Conservation (phyloP, 225 moss, liverwort and hornwort genomes). For the Neckera pumila region DNA sequence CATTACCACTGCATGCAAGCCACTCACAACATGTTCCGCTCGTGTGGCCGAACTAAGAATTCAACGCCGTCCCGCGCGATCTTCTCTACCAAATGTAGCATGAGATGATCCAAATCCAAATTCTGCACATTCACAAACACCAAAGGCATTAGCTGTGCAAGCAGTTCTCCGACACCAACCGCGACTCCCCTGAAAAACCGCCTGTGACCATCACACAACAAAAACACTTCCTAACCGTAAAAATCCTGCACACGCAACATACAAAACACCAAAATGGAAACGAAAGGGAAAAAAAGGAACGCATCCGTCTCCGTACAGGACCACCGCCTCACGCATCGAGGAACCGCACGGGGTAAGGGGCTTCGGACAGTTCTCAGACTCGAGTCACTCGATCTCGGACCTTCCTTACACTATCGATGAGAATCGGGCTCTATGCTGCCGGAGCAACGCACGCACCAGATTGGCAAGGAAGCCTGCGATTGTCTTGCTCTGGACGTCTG, state of each 20-base stretch:
- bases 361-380: neutral
- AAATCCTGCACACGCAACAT: neutral
- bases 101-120: neutral
- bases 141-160: neutral
- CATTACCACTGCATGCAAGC: conserved; percentile 41
- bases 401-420: neutral
- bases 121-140: neutral
- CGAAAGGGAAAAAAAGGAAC: neutral
- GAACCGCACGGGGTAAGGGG: neutral
- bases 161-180: neutral
- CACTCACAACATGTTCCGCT: conserved; percentile 16
- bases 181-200: neutral
- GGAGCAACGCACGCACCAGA: neutral
- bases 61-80: neutral
- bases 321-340: neutral
- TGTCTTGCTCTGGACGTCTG: neutral
- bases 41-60: neutral
- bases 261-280: neutral
- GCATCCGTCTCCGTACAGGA: neutral
- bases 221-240: neutral
- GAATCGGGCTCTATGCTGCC: neutral
- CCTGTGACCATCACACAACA: neutral
- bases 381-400: neutral
- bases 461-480: neutral
- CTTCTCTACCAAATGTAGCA: neutral